These are phyloP conservation scores for Flaveria linearis DNA, from an alignment of 129 eudicot genomes.

Conservation along the genomic window DNA sequence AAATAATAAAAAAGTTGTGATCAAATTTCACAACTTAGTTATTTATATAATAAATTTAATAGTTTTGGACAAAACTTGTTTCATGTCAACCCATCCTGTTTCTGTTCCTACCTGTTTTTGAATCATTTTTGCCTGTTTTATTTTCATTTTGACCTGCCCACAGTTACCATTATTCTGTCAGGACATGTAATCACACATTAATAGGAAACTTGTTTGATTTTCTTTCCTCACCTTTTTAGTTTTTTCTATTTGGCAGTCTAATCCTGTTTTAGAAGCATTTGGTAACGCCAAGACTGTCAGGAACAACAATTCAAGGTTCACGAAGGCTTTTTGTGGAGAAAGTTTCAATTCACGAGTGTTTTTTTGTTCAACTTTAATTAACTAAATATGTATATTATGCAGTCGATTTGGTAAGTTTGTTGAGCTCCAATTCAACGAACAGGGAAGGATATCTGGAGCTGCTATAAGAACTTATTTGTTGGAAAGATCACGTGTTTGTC, in stretches of 20 bases:
- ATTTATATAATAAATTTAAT: not conserved
- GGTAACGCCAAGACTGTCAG: conserved; percentile 82
- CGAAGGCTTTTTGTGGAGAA: conserved; percentile 11
- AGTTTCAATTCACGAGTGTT: not conserved
- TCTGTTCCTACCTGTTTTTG: not conserved
- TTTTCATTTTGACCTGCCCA: not conserved
- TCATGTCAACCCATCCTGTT: not conserved
- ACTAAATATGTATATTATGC: conserved; percentile 27
- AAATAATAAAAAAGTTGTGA: not conserved
- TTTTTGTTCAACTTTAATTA: conserved; percentile 8
- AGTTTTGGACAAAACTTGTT: not conserved
- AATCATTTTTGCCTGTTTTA: not conserved
- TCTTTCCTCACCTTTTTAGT: conserved; percentile 11
- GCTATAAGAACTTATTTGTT: conserved; percentile 89
- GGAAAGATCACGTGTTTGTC: conserved; percentile 96
- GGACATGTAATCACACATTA: conserved; percentile 9
- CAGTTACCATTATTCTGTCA: not conserved
- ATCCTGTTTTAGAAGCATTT: conserved; percentile 83
- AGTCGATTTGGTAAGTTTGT: conserved; percentile 98
- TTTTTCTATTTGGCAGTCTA: conserved; percentile 55
- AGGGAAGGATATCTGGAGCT: conserved; percentile 84
- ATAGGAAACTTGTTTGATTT: conserved; percentile 4
- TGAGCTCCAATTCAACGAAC: conserved; percentile 75
- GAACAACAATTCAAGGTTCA: conserved; percentile 79
- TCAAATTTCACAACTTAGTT: not conserved